These are phyloP conservation scores for Trametopsis cervina DNA, from an alignment of 768 basidiomycete species.

Conservation along the genomic window DNA sequence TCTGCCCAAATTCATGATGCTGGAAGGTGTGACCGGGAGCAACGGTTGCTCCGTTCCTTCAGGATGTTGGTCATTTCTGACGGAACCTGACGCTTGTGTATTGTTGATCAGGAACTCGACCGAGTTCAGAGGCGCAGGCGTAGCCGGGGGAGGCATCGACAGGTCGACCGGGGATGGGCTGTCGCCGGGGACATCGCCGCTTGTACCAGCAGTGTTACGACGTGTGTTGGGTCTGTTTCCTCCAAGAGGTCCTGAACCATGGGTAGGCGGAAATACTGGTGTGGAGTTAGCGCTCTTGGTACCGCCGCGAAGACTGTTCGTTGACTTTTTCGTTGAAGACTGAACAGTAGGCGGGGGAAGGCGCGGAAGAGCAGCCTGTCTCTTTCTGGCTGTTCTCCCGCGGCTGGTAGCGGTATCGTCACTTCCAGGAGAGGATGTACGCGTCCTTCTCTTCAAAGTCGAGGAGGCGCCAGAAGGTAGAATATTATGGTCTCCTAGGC, in stretches of 20 bases:
- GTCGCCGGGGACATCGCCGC: slow-evolving; percentile 31
- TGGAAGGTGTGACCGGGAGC: slow-evolving; percentile 84
- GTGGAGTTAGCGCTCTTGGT: slow-evolving; percentile 56
- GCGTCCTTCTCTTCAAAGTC: slow-evolving; percentile 41
- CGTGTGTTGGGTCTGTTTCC: slow-evolving; percentile 2
- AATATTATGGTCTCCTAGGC: neutral
- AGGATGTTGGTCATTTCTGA: neutral
- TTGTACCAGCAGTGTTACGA: slow-evolving; percentile 18
- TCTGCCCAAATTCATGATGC: slow-evolving; percentile 83
- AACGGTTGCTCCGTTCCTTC: slow-evolving; percentile 20
- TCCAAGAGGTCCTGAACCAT: slow-evolving; percentile 15
- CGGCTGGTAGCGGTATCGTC: slow-evolving; percentile 34
- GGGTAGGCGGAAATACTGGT: slow-evolving; percentile 34
- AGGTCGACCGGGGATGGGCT: slow-evolving; percentile 86
- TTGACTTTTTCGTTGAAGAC: slow-evolving; percentile 17
- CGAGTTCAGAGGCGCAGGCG: slow-evolving; percentile 26
- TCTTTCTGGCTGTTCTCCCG: slow-evolving; percentile 1
- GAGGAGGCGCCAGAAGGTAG: slow-evolving; percentile 2
- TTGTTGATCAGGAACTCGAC: slow-evolving; percentile 3
- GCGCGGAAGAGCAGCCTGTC: slow-evolving; percentile 4
- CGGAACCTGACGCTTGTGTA: neutral
- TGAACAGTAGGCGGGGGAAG: slow-evolving; percentile 8
- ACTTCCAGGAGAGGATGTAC: slow-evolving; percentile 45
- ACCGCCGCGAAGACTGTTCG: slow-evolving; percentile 12
- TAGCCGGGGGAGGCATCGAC: slow-evolving; percentile 82